These are phyloP conservation scores for Cladophialophora yegresii DNA, from an alignment of 2,329 filamentous ascomycete species.

Conservation along the genomic window DNA sequence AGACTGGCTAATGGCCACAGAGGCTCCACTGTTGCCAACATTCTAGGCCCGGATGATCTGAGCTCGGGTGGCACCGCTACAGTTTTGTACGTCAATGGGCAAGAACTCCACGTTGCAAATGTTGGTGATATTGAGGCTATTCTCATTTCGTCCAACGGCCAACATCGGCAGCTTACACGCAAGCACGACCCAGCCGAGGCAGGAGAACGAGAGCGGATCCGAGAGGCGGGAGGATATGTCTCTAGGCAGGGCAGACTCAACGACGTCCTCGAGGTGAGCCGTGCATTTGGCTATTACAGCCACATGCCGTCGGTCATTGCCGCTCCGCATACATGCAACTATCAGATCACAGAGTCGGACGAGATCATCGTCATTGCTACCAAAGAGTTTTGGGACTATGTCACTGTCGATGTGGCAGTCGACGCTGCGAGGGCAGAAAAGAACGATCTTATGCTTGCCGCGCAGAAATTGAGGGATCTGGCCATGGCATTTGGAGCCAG, in stretches of 20 bases:
- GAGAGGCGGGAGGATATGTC: conserved; percentile 92
- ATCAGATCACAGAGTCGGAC: conserved; percentile 80
- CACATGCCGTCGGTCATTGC: conserved; percentile 92
- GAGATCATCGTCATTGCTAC: conserved; percentile 93
- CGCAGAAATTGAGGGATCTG: conserved; percentile 90
- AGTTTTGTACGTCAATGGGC: conserved; percentile 83
- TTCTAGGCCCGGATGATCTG: conserved; percentile 85
- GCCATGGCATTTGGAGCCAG: conserved; percentile 94
- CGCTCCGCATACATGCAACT: conserved; percentile 76
- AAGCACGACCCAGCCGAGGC: conserved; percentile 93
- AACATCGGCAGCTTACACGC: conserved; percentile 77
- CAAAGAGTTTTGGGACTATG: conserved; percentile 90
- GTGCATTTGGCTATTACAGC: conserved; percentile 92
- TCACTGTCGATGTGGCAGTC: conserved; percentile 84
- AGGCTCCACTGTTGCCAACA: conserved; percentile 69
- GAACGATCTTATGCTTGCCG: conserved; percentile 87
- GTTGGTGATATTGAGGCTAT: conserved; percentile 96
- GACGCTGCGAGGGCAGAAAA: conserved; percentile 87
- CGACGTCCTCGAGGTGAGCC: conserved; percentile 84
- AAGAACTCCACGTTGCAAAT: conserved; percentile 91
- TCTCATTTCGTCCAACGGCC: conserved; percentile 84
- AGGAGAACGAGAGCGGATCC: conserved; percentile 80
- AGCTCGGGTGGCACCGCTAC: conserved; percentile 90
- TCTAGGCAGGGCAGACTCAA: conserved; percentile 93
- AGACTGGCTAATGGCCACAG: conserved; percentile 62